Percentiles rank a stretch among this genome's conserved stretches.
Conservation (phyloP, 225 moss, liverwort and hornwort genomes). For the Climacium dendroides region DNA sequence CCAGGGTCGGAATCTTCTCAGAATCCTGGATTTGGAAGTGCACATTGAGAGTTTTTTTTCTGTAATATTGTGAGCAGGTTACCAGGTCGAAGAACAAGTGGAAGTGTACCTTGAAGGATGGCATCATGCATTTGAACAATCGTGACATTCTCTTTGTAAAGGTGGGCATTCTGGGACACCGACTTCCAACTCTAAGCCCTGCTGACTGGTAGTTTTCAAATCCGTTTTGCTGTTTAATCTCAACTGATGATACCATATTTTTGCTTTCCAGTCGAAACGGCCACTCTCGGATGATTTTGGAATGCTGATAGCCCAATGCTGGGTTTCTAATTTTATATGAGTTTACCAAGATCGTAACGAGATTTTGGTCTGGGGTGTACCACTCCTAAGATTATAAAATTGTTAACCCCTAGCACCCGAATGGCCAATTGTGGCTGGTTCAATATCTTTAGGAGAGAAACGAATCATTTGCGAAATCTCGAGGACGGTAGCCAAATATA, state of each 20-base stretch:
- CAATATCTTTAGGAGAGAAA: neutral
- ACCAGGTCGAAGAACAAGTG: constrained; percentile 98
- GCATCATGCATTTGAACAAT: constrained; percentile 91
- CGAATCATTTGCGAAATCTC: neutral
- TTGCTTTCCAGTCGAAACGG: neutral
- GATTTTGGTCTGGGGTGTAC: neutral
- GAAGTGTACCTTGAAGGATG: constrained; percentile 96
- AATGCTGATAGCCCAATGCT: neutral
- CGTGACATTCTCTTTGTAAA: constrained; percentile 91
- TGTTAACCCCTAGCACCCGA: neutral
- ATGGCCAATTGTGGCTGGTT: neutral
- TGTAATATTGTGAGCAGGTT: constrained; percentile 34
- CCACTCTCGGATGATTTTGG: neutral
- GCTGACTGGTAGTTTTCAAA: neutral
- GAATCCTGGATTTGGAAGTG: neutral
- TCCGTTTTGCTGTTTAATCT: neutral
- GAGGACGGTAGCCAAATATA: neutral
- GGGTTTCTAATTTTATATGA: neutral
- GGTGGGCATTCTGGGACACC: constrained; percentile 15
- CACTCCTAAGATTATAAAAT: neutral
- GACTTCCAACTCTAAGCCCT: neutral
- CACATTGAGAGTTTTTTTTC: neutral
- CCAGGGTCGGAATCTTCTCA: neutral
- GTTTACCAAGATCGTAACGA: neutral
- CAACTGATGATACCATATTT: too few relatives aligned